Base-by-base conservation (phyloP, 306 rosid genomes). In the Benincasa hispida region DNA sequence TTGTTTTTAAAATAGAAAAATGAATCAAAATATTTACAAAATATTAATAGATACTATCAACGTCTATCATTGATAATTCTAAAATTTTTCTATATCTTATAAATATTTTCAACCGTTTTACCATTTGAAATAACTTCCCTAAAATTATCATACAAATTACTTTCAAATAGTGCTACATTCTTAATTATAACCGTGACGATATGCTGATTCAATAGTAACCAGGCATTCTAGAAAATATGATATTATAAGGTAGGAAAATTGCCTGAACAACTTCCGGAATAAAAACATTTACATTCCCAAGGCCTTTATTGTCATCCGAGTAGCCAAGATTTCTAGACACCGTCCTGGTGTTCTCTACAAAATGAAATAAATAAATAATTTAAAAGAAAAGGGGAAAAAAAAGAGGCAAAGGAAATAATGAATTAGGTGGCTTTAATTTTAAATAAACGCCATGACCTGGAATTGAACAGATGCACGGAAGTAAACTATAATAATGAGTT, bases 241-340 rank as follows among this genome's bases (percentile, higher is more conserved):
- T 45, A 78, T 57, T 68, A 69, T 25, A 35, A 76, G 73, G 66
- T 28, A 21, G 60, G 34, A 74, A 55, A 48, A 42, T 81, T 89
- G 91, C 99, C 99, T 95, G 97, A 89, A 90, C 79, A 86, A 95
- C 90, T 78, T 90, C 92, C 30, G 99, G 99, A 77, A 95, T 95
- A 79, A 89, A 86, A 74, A 95, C 99, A 81, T 95, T 88, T 79
- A 92, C 98, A 80, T 21, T 84, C 72, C 87, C 80, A 53, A 86
- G 82, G 72, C 37, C 83, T 65, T 48, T 21, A 83, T 75, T 75
- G 41, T 79, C 87, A 35, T 84, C 88, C 79, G 50, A 30, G 88
- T 98, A 90, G 82, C 97, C 91, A 81, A 95, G 97, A 86, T 95
- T 95, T 86, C 83, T 90, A 51, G 97, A 87, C 77, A 95, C 98